Conservation (phyloP, 2,329 filamentous ascomycete species). For the Sarocladiaceae sp. region DNA sequence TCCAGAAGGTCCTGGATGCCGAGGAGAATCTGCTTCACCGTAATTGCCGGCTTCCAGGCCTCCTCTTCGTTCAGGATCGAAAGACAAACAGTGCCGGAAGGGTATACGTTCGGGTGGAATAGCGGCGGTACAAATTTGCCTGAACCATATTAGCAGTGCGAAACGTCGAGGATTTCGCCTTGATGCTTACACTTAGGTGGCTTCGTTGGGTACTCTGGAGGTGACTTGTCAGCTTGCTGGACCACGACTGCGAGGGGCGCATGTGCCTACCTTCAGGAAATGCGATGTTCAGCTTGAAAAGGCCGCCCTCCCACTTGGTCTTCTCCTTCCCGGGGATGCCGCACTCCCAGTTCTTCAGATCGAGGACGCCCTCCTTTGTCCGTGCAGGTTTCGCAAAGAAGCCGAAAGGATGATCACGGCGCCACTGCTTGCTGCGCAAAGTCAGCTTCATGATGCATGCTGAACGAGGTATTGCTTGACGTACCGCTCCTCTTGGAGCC, state of each 20-base stretch:
- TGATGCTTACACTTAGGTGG: conserved; percentile 82
- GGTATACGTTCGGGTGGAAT: conserved; percentile 98
- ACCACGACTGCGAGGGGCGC: not conserved
- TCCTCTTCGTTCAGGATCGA: conserved; percentile 98
- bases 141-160: conserved; percentile 26
- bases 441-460: not conserved
- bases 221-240: not conserved
- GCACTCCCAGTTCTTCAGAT: conserved; percentile 95
- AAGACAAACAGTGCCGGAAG: conserved; percentile 92
- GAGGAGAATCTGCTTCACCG: conserved; percentile 93
- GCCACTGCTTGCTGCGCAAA: conserved; percentile 78
- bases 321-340: conserved; percentile 93
- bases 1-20: conserved; percentile 94
- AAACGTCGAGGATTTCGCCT: conserved; percentile 14
- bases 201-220: conserved; percentile 90
- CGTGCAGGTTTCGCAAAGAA: conserved; percentile 90
- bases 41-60: conserved; percentile 97
- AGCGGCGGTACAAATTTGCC: conserved; percentile 95
- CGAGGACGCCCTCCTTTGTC: conserved; percentile 71
- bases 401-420: conserved; percentile 92
- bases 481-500: conserved; percentile 82
- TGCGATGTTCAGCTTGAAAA: conserved; percentile 88
- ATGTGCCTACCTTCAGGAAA: conserved; percentile 81
- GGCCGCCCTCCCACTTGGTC: conserved; percentile 95
- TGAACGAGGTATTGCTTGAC: conserved; percentile 20